These are phyloP conservation scores for Rhizopogon roseolus DNA, from an alignment of 768 basidiomycete species.

Conservation along the genomic window DNA sequence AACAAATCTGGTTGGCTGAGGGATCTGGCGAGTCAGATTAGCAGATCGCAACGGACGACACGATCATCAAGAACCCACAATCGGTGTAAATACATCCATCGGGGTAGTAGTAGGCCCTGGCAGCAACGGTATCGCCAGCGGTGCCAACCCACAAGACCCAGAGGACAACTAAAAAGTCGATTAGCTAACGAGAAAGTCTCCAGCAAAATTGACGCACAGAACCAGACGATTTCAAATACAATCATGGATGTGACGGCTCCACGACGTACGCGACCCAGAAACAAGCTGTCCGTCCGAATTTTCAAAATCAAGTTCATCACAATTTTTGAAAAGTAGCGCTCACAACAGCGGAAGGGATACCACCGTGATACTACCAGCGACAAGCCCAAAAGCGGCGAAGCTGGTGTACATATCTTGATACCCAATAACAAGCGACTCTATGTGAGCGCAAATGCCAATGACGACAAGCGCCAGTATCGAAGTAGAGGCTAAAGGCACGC, in stretches of 20 bases:
- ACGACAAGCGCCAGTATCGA: slow-evolving; percentile 13
- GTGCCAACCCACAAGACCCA: slow-evolving; percentile 18
- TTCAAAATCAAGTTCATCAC: not conserved
- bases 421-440: slow-evolving; percentile 10
- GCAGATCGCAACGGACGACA: not conserved
- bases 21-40: slow-evolving; percentile 7
- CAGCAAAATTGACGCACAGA: slow-evolving; percentile 12
- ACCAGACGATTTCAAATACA: slow-evolving; percentile 21
- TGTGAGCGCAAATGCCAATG: slow-evolving; percentile 17
- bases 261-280: slow-evolving; percentile 5
- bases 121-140: slow-evolving; percentile 10
- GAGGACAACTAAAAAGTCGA: slow-evolving; percentile 10
- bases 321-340: not conserved
- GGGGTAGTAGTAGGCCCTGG: slow-evolving; percentile 8
- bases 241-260: slow-evolving; percentile 17
- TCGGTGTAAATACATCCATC: slow-evolving; percentile 9
- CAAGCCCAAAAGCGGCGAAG: slow-evolving; percentile 16
- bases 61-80: slow-evolving; percentile 4
- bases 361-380: slow-evolving; percentile 9
- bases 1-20: slow-evolving; percentile 8
- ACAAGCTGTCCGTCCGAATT: slow-evolving; percentile 9
- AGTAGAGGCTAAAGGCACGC: slow-evolving; percentile 6
- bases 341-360: slow-evolving; percentile 21
- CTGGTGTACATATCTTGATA: not conserved
- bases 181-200: not conserved